phyloP scores from a whole-genome alignment of 768 basidiomycete species.

The Boletus reticulatus region DNA sequence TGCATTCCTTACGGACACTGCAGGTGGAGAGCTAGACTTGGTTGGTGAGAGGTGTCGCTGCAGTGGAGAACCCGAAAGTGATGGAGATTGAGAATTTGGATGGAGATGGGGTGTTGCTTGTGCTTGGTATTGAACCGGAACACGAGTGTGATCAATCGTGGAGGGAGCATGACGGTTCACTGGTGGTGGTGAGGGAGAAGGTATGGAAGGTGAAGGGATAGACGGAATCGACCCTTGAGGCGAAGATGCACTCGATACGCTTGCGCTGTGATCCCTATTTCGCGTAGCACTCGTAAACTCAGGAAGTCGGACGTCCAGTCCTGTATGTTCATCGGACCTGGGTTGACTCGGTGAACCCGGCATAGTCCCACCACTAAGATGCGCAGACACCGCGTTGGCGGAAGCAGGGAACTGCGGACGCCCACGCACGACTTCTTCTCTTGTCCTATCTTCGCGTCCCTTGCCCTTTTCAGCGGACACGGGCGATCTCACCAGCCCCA shows the following conservation, averaged over 20 bases:
- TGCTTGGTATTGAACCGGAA: constrained; percentile 3
- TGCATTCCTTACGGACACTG: constrained; percentile 53
- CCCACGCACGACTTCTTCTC: constrained; percentile 41
- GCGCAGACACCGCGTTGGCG: not conserved
- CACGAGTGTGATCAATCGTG: not conserved
- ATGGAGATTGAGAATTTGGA: constrained; percentile 14
- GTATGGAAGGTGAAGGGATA: constrained; percentile 69
- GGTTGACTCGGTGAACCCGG: constrained; percentile 32
- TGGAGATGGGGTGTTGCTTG: constrained; percentile 11
- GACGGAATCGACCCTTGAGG: constrained; percentile 79
- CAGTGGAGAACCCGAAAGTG: constrained; percentile 35
- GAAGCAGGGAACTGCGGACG: constrained; percentile 31
- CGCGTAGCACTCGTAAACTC: constrained; percentile 33
- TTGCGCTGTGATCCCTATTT: constrained; percentile 61
- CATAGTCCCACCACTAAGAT: constrained; percentile 7
- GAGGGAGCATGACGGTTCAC: constrained; percentile 33
- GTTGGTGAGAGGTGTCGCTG: constrained; percentile 49
- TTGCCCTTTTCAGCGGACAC: constrained; percentile 38
- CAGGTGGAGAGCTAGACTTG: constrained; percentile 63
- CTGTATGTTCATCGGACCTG: constrained; percentile 13
- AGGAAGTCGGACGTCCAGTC: constrained; percentile 36
- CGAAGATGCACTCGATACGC: constrained; percentile 71
- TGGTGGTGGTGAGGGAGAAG: constrained; percentile 42
- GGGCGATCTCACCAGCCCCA: constrained; percentile 60
- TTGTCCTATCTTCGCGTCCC: constrained; percentile 16